These are phyloP conservation scores for Cercospora sp. DNA, from an alignment of 2,329 filamentous ascomycete genomes.

Conservation along the genomic window DNA sequence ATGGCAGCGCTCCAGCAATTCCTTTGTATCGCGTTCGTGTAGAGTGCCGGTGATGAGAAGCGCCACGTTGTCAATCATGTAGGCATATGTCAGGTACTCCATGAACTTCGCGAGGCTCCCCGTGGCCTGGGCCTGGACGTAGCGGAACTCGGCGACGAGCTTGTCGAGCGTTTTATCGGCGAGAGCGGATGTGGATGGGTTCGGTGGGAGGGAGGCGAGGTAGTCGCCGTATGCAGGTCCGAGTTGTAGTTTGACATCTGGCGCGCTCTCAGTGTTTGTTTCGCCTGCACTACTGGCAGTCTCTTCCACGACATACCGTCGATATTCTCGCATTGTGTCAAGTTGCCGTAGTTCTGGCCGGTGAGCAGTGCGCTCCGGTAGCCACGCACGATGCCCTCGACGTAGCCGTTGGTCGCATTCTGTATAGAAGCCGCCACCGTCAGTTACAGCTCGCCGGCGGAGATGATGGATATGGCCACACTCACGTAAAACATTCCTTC, in stretches of 20 bases:
- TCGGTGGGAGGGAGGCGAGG: slow-evolving; percentile 87
- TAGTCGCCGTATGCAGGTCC: slow-evolving; percentile 97
- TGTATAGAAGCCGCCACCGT: slow-evolving; percentile 43
- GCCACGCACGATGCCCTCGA: slow-evolving; percentile 95
- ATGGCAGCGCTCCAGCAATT: slow-evolving; percentile 92
- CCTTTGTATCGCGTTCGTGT: slow-evolving; percentile 93
- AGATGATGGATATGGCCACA: slow-evolving; percentile 39
- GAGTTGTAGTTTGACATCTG: slow-evolving; percentile 97
- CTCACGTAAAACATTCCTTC: slow-evolving; percentile 45
- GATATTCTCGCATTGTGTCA: slow-evolving; percentile 96
- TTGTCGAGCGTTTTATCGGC: slow-evolving; percentile 97
- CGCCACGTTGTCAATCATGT: slow-evolving; percentile 99
- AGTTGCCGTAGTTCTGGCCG: slow-evolving; percentile 85
- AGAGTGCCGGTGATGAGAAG: slow-evolving; percentile 96
- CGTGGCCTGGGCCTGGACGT: slow-evolving; percentile 89
- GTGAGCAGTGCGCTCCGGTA: slow-evolving; percentile 94
- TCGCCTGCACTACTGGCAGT: slow-evolving; percentile 4
- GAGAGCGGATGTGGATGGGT: slow-evolving; percentile 92
- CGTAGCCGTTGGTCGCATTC: slow-evolving; percentile 67
- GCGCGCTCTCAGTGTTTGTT: slow-evolving; percentile 12
- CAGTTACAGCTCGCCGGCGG: background rate
- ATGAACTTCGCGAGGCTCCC: slow-evolving; percentile 92
- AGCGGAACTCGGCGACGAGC: slow-evolving; percentile 94
- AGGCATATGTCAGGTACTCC: slow-evolving; percentile 97
- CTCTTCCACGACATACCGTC: slow-evolving; percentile 66